phyloP scores from a whole-genome alignment of 2,329 filamentous ascomycete species.

The Onygena corvina region DNA sequence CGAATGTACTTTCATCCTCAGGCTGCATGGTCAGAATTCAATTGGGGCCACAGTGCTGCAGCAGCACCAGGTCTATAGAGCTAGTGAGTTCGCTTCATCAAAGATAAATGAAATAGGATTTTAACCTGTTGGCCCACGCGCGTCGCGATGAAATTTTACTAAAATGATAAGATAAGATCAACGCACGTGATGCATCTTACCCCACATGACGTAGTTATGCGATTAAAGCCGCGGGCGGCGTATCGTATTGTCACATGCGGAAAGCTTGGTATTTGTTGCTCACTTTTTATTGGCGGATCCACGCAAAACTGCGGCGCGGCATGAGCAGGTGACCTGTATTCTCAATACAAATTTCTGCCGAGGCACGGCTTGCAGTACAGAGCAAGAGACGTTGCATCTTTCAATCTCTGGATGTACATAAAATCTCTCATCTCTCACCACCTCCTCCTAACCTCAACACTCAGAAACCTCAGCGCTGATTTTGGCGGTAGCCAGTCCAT shows the following conservation, averaged over 20 bases:
- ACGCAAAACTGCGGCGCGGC: background rate
- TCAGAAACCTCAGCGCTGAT: no score
- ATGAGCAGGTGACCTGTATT: background rate
- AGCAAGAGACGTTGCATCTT: background rate
- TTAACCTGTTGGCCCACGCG: no score
- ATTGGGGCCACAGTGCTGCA: no score
- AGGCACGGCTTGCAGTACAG: background rate
- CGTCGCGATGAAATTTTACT: no score
- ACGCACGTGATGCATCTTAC: background rate
- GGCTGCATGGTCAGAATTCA: background rate
- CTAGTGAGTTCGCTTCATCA: no score
- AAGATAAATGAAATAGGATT: no score
- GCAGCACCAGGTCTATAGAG: no score
- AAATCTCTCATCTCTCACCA: no score
- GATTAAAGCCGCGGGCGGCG: no score
- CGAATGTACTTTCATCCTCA: constrained; percentile 24
- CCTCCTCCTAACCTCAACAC: no score
- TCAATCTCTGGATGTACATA: no score
- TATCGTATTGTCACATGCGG: background rate
- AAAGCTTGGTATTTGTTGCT: background rate
- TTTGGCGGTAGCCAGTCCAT: no score
- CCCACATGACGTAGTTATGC: constrained; percentile 2
- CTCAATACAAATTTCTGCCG: background rate
- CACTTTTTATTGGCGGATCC: background rate
- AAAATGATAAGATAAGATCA: constrained; percentile 3